Percentiles rank a stretch among this genome's conserved stretches.
Evolutionary conservation across 2,329 filamentous ascomycete genomes (phyloP).

Genomic region (Penicillium sp.): DNA sequence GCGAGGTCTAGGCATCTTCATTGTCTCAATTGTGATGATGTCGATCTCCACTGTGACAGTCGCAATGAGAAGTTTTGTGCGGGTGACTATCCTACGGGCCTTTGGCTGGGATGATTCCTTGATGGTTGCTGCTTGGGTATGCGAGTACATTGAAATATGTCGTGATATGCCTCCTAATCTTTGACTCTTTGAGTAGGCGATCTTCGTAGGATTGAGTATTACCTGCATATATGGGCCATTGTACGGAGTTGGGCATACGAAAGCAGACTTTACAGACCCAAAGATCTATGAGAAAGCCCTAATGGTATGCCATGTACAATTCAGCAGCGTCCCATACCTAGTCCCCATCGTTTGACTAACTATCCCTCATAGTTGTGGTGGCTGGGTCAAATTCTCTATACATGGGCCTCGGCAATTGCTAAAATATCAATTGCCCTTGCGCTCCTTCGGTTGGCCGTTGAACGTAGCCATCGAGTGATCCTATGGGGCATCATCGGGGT

Average conservation of each 20-base stretch:
- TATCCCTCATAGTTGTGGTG: constrained; percentile 39
- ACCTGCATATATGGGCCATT: constrained; percentile 8
- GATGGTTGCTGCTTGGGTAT: constrained; percentile 26
- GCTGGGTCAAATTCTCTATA: constrained; percentile 50
- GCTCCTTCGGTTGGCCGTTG: constrained; percentile 47
- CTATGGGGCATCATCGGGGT: constrained; percentile 43
- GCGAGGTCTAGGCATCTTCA: constrained; percentile 21
- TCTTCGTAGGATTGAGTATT: constrained; percentile 6
- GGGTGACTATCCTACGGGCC: constrained; percentile 18
- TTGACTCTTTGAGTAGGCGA: background rate
- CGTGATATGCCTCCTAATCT: background rate
- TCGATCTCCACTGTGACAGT: constrained; percentile 19
- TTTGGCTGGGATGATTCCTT: constrained; percentile 28
- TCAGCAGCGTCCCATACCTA: too few species aligned
- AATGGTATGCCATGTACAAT: constrained; percentile 5
- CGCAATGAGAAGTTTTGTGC: constrained; percentile 22
- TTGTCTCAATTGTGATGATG: constrained; percentile 20
- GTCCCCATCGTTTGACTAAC: background rate
- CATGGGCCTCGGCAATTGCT: constrained; percentile 42
- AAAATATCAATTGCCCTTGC: constrained; percentile 51
- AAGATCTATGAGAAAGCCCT: constrained; percentile 8
- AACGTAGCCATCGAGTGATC: constrained; percentile 42
- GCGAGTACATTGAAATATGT: background rate
- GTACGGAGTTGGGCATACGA: constrained; percentile 9
- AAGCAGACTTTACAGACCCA: constrained; percentile 6